Base-by-base conservation (phyloP, 148 eudicot genomes). In the Arbutus unedo region DNA sequence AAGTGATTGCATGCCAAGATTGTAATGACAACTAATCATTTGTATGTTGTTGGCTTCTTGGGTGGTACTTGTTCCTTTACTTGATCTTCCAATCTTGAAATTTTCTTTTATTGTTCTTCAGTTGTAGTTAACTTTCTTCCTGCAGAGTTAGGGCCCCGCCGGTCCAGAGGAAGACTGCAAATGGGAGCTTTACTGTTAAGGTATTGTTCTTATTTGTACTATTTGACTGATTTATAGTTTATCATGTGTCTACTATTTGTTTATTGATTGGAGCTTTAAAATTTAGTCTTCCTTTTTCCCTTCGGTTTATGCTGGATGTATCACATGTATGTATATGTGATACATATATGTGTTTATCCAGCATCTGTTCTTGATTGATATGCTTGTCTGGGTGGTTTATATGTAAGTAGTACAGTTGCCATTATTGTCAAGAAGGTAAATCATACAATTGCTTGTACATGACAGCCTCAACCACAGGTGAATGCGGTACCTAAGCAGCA, bases 71-170 rank as follows among this genome's bases (percentile, higher is more conserved):
- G 68, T 83, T 82, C 75, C 73, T 74, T 68, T 68, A 45, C 10
- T n/a, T 80, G 54, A 43, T 57, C 15, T 53, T 54, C 68, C 8
- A 8, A 18, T 73, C 21, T 25, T 78, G 45, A 18, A 79, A n/a
- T 59, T 56, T 70, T 70, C n/a, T 43, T 47, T 82, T 81, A 86
- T 70, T 79, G 66, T 82, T 79, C 53, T 86, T 55, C 80, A 66
- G 73, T 67, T 49, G 19, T 81, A 77, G 43, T 56, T 80, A 82
- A 50, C 76, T 79, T 66, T 66, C 79, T 77, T 48, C 67, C 75
- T 93, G 88, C 97, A 96, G 99, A 93, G 60, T 79, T 88, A 87
- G 85, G 83, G 93, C 82, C 73, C 68, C 79, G n/a, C 71, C 83
- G 9, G 79, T 50, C 25, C 90, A 83, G 78, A 85, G 83, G 87